These are phyloP conservation scores for Akebia trifoliata DNA, from an alignment of 164 flowering plant species.

Conservation along the genomic window DNA sequence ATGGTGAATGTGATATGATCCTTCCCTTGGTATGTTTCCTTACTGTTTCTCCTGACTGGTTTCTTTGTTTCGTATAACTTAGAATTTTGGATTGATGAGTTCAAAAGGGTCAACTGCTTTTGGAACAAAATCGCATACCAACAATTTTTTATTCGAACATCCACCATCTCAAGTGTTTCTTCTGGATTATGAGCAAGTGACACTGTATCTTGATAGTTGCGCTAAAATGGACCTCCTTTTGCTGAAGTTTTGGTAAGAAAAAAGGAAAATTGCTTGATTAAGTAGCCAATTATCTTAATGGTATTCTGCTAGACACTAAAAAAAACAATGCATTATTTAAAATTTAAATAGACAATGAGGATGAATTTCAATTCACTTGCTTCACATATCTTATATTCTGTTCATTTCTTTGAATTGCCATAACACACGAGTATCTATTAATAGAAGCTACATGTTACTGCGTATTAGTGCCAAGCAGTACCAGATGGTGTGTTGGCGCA, in stretches of 20 bases:
- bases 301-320: not conserved
- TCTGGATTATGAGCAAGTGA: not conserved
- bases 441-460: not conserved
- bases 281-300: not conserved
- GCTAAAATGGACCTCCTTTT: not conserved
- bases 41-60: too few species aligned
- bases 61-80: too few species aligned
- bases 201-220: not conserved
- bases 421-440: not conserved
- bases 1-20: too few species aligned
- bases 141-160: not conserved
- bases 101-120: too few species aligned
- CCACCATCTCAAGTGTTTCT: not conserved
- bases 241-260: not conserved
- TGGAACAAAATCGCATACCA: too few species aligned
- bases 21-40: too few species aligned
- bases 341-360: not conserved
- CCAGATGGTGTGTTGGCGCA: not conserved
- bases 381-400: too few species aligned
- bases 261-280: not conserved
- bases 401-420: not conserved
- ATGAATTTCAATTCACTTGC: not conserved
- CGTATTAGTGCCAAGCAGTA: not conserved
- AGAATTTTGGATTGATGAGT: too few species aligned
- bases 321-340: not conserved